phyloP scores from a whole-genome alignment of 805 yeast species.

The Yamadazyma akitaensis region DNA sequence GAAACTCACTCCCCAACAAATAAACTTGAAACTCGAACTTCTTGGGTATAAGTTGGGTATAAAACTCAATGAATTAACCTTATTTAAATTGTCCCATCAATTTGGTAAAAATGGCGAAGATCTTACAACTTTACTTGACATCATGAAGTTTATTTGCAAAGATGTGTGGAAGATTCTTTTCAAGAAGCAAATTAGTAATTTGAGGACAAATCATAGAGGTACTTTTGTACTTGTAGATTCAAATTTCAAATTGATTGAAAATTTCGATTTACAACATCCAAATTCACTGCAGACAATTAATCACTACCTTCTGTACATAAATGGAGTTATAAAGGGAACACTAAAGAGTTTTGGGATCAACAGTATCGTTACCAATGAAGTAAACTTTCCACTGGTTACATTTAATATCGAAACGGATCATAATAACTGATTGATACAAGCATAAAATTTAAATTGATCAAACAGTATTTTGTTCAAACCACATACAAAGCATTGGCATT shows the following conservation, averaged over 20 bases:
- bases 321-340: conserved; percentile 74
- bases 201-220: conserved; percentile 88
- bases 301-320: conserved; percentile 62
- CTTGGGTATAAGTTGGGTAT: conserved; percentile 72
- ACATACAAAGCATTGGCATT: no score
- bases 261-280: conserved; percentile 49
- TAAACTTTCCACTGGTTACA: conserved; percentile 60
- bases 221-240: conserved; percentile 77
- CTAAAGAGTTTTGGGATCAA: conserved; percentile 66
- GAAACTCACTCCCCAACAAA: conserved; percentile 6
- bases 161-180: conserved; percentile 84
- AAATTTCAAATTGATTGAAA: conserved; percentile 52
- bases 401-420: conserved; percentile 64
- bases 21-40: conserved; percentile 42
- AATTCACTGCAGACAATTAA: conserved; percentile 50
- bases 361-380: conserved; percentile 63
- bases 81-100: conserved; percentile 33
- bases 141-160: conserved; percentile 89
- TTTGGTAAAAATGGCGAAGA: conserved; percentile 19
- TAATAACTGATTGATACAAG: conserved; percentile 23
- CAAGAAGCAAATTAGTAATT: conserved; percentile 85
- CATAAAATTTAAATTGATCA: no score
- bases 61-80: conserved; percentile 47
- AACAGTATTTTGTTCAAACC: no score
- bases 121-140: conserved; percentile 64